These are phyloP conservation scores for Vitis rotundifolia DNA, from an alignment of 164 flowering plant species.

Conservation along the genomic window DNA sequence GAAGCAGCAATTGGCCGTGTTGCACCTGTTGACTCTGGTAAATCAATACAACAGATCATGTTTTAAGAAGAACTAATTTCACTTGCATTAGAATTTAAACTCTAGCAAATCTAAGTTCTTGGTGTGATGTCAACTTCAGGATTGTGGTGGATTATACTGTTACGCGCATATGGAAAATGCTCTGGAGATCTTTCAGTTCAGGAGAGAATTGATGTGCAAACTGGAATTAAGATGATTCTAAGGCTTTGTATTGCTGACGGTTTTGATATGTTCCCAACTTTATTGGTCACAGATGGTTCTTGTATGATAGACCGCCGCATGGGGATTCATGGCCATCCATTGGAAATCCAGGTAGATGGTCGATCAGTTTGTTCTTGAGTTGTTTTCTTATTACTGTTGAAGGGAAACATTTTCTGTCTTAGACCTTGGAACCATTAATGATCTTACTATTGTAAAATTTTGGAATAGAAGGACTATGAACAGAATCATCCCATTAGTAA, in stretches of 20 bases:
- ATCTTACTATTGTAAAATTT: too few relatives aligned
- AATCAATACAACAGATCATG: neutral
- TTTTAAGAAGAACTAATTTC: neutral
- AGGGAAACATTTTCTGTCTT: neutral
- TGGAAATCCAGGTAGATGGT: slow-evolving; percentile 52
- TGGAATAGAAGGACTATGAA: too few relatives aligned
- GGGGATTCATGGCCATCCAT: slow-evolving; percentile 74
- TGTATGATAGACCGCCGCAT: slow-evolving; percentile 72
- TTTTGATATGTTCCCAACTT: slow-evolving; percentile 67
- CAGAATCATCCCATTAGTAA: too few relatives aligned
- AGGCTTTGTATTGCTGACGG: slow-evolving; percentile 64
- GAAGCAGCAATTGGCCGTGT: slow-evolving; percentile 79
- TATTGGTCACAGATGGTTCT: slow-evolving; percentile 65
- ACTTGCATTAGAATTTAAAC: neutral
- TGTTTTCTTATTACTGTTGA: neutral
- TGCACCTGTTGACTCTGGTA: slow-evolving; percentile 71
- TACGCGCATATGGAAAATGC: slow-evolving; percentile 61
- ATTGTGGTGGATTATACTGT: slow-evolving; percentile 65
- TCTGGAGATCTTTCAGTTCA: slow-evolving; percentile 58
- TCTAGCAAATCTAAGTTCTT: neutral
- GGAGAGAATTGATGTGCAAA: slow-evolving; percentile 65
- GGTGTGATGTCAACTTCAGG: slow-evolving; percentile 28
- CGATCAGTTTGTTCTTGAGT: neutral
- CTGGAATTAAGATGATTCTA: slow-evolving; percentile 63
- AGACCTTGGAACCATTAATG: neutral